Percentiles rank a stretch among this genome's conserved stretches.
Conservation (phyloP, 2,329 filamentous ascomycete species). For the Fusarium oxysporum region DNA sequence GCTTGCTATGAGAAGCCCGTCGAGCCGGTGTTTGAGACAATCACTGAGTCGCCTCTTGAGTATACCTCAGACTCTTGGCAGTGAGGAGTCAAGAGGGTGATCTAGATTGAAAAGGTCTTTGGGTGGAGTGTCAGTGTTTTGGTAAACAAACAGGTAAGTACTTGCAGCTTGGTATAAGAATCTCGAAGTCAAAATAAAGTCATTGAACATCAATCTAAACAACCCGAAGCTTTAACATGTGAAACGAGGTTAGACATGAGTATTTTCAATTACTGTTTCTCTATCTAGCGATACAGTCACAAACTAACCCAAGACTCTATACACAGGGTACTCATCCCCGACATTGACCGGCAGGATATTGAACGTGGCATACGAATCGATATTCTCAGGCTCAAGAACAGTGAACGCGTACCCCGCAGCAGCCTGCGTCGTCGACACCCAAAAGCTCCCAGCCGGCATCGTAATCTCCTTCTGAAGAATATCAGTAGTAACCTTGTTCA, state of each 20-base stretch:
- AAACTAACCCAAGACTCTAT: constrained; percentile 32
- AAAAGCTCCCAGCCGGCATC: constrained; percentile 44
- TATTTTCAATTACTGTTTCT: no score
- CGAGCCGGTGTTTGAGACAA: neutral
- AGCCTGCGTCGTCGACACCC: constrained; percentile 42
- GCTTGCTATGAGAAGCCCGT: fast-evolving
- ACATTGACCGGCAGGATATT: constrained; percentile 38
- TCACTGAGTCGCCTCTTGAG: neutral
- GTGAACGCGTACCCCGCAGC: constrained; percentile 46
- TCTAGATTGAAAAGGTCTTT: fast-evolving
- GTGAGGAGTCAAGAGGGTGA: neutral
- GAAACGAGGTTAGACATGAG: neutral
- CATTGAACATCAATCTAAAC: fast-evolving
- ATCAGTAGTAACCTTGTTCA: constrained; percentile 41
- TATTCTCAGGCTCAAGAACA: constrained; percentile 45
- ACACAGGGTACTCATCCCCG: constrained; percentile 47
- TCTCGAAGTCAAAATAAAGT: neutral
- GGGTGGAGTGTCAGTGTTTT: fast-evolving
- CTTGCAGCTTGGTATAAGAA: fast-evolving
- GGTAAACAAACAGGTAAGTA: fast-evolving
- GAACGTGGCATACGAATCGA: constrained; percentile 44
- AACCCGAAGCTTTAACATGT: no score
- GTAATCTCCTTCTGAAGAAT: constrained; percentile 27
- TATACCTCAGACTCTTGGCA: no score
- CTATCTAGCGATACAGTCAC: neutral